phyloP scores from a whole-genome alignment of 768 basidiomycete genomes.

The Tricholoma hemisulphureum region DNA sequence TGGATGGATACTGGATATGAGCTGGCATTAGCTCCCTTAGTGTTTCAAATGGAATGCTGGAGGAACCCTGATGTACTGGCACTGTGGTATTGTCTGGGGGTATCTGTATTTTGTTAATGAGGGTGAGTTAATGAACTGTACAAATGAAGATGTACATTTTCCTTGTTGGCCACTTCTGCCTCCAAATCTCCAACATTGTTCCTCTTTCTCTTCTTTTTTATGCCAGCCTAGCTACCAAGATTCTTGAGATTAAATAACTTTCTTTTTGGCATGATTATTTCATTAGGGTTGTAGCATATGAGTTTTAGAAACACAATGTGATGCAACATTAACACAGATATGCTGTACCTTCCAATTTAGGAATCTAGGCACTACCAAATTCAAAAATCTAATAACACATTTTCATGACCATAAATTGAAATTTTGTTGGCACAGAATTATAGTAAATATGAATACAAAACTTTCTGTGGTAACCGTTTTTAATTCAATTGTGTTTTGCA shows the following conservation, averaged over 20 bases:
- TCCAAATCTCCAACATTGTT: background rate
- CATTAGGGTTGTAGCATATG: background rate
- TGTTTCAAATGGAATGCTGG: background rate
- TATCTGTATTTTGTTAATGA: background rate
- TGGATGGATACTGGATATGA: background rate
- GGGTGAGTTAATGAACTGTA: background rate
- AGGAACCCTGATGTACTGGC: background rate
- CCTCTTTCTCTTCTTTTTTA: conserved; percentile 1
- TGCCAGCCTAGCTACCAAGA: conserved; percentile 11
- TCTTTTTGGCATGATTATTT: conserved; percentile 1
- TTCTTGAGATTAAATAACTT: conserved; percentile 3
- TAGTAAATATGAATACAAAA: background rate
- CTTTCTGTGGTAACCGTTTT: background rate
- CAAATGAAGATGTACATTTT: background rate
- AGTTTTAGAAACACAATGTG: background rate
- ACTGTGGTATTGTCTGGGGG: background rate
- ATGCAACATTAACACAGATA: background rate
- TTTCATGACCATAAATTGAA: background rate
- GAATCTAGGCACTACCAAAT: background rate
- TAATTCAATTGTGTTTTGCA: background rate
- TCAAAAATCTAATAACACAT: background rate
- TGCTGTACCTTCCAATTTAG: background rate
- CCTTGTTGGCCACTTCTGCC: background rate
- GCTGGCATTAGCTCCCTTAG: background rate
- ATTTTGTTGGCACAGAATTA: background rate